Evolutionary conservation across 371 early-diverging fungal genomes (phyloP).

Genomic region (Choanephora cucurbitarum): DNA sequence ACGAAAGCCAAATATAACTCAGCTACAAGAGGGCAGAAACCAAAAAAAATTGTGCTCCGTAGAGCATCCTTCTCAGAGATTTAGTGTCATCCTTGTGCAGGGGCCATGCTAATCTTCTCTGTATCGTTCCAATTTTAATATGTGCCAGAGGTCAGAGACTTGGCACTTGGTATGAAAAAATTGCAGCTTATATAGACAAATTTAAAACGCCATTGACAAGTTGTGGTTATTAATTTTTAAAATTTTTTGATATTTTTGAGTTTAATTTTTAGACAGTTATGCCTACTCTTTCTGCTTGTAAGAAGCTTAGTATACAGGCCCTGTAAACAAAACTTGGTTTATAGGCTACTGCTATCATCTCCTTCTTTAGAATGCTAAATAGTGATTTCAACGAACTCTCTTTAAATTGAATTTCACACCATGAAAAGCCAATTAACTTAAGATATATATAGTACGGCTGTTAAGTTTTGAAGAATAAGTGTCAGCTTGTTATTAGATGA

Average conservation of each 20-base stretch:
- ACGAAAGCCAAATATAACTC: too few relatives aligned
- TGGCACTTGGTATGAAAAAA: background rate
- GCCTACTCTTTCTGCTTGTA: too few relatives aligned
- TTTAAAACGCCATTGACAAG: background rate
- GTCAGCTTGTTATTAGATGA: constrained; percentile 8
- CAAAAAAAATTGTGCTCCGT: constrained; percentile 30
- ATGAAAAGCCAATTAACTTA: too few relatives aligned
- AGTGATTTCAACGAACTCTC: too few relatives aligned
- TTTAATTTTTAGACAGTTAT: too few relatives aligned
- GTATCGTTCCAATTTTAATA: constrained; percentile 37
- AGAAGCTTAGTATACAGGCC: too few relatives aligned
- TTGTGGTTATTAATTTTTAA: constrained; percentile 2
- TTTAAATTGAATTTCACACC: too few relatives aligned
- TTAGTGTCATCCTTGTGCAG: constrained; percentile 38
- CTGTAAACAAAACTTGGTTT: too few relatives aligned
- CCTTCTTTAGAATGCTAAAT: too few relatives aligned
- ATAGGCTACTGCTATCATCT: too few relatives aligned
- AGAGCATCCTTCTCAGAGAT: constrained; percentile 34
- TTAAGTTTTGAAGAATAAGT: constrained; percentile 6
- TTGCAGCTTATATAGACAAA: background rate
- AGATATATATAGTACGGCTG: too few relatives aligned
- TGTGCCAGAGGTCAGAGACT: constrained; percentile 31
- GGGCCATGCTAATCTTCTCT: constrained; percentile 38
- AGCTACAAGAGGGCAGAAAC: background rate
- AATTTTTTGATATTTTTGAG: background rate